These are phyloP conservation scores for Fusarium verticillioides DNA, from an alignment of 2,329 filamentous ascomycete species.

Conservation along the genomic window DNA sequence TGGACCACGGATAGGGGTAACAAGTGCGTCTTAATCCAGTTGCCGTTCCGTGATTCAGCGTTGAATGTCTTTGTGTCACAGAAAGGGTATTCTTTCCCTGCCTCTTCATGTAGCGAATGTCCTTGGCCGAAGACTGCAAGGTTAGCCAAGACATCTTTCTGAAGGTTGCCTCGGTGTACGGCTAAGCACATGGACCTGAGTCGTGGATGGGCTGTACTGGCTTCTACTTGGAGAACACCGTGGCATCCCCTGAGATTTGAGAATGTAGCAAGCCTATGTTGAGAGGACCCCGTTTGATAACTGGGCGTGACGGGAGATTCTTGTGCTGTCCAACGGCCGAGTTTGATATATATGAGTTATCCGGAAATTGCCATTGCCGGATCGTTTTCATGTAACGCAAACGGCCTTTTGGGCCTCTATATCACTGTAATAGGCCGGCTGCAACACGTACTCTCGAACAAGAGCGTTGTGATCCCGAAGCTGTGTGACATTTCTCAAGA, in stretches of 20 bases:
- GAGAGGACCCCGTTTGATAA: neutral
- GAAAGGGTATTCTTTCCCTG: constrained; percentile 1
- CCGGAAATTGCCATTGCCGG: constrained; percentile 26
- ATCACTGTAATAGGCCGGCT: constrained; percentile 16
- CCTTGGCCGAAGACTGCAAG: neutral
- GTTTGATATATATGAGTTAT: constrained; percentile 13
- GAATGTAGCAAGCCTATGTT: neutral
- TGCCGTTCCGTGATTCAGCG: constrained; percentile 7
- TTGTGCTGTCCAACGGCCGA: constrained; percentile 10
- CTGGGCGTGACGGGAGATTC: neutral
- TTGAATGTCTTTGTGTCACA: constrained; percentile 11
- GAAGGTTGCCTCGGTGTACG: neutral
- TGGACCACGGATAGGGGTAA: constrained; percentile 22
- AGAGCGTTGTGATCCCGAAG: constrained; percentile 21
- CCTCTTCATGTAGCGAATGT: neutral
- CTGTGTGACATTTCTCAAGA: constrained; percentile 25
- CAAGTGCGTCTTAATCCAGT: constrained; percentile 9
- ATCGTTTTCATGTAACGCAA: constrained; percentile 33
- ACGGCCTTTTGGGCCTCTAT: constrained; percentile 23
- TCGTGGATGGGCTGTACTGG: neutral
- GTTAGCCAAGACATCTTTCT: neutral
- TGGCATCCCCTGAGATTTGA: neutral
- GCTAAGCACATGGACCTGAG: neutral
- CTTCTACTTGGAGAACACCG: neutral
- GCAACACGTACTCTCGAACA: constrained; percentile 21